Evolutionary conservation across 371 early-diverging fungal species (phyloP), one percentile per base, ranked within the genome.

Genomic region (Rhizopus delemar): DNA sequence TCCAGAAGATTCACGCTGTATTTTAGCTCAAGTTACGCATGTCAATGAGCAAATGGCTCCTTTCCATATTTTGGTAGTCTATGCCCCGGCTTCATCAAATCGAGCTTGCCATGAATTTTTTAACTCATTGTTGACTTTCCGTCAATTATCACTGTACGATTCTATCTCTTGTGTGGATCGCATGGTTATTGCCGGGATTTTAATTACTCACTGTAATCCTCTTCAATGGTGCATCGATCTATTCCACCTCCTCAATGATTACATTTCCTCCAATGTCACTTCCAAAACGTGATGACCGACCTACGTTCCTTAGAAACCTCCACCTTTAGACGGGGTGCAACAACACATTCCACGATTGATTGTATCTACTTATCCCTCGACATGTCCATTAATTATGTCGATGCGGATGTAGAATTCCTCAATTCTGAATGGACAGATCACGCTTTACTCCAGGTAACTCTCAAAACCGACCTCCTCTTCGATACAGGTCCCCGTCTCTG

Each of bases 381-480:
- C 28, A 9, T 45, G 4, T 46, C 46, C n/a, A 9, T 5, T 9
- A 22, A 9, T 2, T 46, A 22, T 32, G 51, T 33, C 5, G 33
- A 34, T 33, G 31, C 51, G 4, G 13, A 9, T 15, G 4, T 50
- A 8, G n/a, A 34, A 11, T 29, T 13, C 15, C 49, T 57, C 15
- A 12, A 35, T 6, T 2, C 8, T 0, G 11, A 35, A 13, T 60
- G 60, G 53, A 53, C 60, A 2, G 60, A 60, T 31, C 60, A 60
- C 48, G 60, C 53, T 8, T 11, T 53, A 5, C 13, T 60, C 2
- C 32, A 34, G 16, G 11, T 55, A n/a, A 12, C 28, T 6, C 12
- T 53, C 12, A 12, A 39, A 5, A 2, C 11, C 8, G 34, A 15
- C 0, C 9, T 15, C 3, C 16, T 16, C 3, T 15, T 16, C n/a